These are phyloP conservation scores for Capsicum chinense DNA, from an alignment of 257 asterid genomes.

Conservation along the genomic window DNA sequence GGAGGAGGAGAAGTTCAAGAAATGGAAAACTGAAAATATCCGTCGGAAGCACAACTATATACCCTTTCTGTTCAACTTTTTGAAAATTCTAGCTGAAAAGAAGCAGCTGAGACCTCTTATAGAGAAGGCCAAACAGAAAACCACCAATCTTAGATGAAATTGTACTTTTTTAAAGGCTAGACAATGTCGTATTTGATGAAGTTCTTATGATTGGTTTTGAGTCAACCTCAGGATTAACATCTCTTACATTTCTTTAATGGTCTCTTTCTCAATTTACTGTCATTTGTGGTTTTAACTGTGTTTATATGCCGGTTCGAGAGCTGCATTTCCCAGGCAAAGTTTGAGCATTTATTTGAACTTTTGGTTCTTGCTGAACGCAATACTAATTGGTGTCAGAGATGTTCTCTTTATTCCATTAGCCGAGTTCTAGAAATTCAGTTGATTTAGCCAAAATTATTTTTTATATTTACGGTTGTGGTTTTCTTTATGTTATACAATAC, in stretches of 20 bases:
- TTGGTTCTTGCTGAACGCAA: neutral
- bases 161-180: conserved; percentile 26
- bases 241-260: neutral
- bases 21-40: conserved; percentile 89
- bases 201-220: conserved; percentile 3
- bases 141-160: conserved; percentile 54
- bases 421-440: neutral
- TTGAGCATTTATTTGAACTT: neutral
- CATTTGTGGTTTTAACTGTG: neutral
- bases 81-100: conserved; percentile 99
- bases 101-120: conserved; percentile 98
- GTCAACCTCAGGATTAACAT: neutral
- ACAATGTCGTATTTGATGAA: conserved; percentile 28
- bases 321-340: conserved; percentile 20
- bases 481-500: neutral
- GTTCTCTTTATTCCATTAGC: neutral
- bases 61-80: conserved; percentile 91
- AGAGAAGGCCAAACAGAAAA: conserved; percentile 92
- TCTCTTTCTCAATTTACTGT: neutral
- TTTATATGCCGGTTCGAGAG: conserved; percentile 6
- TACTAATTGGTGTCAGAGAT: neutral
- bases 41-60: conserved; percentile 92
- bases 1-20: conserved; percentile 99
- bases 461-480: neutral
- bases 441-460: neutral